These are phyloP conservation scores for Dendrocalamus sinicus DNA, from an alignment of 176 grass and related monocot species.

Conservation along the genomic window DNA sequence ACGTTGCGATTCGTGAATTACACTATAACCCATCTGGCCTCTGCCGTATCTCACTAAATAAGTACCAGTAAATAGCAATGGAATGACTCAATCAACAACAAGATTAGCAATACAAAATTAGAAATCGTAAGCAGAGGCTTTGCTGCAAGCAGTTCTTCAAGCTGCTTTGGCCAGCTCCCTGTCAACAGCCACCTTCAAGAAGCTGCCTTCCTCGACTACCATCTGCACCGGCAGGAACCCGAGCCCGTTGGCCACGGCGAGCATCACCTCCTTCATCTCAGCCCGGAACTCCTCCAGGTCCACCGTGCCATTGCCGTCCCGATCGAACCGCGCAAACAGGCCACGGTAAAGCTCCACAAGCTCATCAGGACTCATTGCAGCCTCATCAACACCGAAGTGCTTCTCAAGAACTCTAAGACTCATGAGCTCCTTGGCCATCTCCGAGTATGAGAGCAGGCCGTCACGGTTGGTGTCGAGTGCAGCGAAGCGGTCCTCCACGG, in stretches of 20 bases:
- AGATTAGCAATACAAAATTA: conserved; percentile 2
- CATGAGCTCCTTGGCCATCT: conserved; percentile 65
- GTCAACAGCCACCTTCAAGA: conserved; percentile 40
- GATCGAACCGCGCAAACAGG: conserved; percentile 66
- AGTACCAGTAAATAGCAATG: conserved; percentile 3
- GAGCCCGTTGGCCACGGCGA: conserved; percentile 68
- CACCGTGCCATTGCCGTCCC: conserved; percentile 61
- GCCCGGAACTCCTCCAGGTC: conserved; percentile 65
- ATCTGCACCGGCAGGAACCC: background rate
- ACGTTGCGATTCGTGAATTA: background rate
- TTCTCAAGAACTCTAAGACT: conserved; percentile 59
- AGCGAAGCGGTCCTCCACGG: conserved; percentile 52
- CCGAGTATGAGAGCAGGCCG: conserved; percentile 61
- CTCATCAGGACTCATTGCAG: conserved; percentile 29
- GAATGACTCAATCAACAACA: background rate
- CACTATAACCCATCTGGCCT: background rate
- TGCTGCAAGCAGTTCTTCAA: conserved; percentile 20
- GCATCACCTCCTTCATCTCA: conserved; percentile 85
- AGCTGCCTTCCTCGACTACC: conserved; percentile 47
- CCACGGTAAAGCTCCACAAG: conserved; percentile 42
- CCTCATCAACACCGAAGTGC: conserved; percentile 63
- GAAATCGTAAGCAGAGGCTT: background rate
- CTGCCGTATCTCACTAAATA: background rate
- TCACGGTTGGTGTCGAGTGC: conserved; percentile 66
- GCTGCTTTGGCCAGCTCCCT: conserved; percentile 41